Percentiles rank a stretch among this genome's conserved stretches.
Conservation (phyloP, 192 early-diverging fungal species). For the Linnemannia hyalina region DNA sequence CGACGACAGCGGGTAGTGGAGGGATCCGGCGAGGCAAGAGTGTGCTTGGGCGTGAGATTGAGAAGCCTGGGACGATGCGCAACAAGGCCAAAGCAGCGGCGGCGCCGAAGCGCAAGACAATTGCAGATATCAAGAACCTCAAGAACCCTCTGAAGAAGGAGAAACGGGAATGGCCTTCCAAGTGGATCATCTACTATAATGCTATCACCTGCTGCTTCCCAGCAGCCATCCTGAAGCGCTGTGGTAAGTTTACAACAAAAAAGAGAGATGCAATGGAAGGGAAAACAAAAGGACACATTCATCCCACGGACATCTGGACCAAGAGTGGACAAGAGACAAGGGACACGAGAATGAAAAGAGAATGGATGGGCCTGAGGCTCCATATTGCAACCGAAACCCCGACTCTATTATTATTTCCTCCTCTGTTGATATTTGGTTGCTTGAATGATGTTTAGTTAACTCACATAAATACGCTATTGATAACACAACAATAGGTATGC, state of each 20-base stretch:
- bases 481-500: slow-evolving; percentile 63
- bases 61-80: slow-evolving; percentile 54
- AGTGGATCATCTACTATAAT: slow-evolving; percentile 62
- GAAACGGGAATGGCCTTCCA: slow-evolving; percentile 49
- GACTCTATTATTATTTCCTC: not conserved
- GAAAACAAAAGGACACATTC: not conserved
- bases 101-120: slow-evolving; percentile 43
- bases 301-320: not conserved
- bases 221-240: slow-evolving; percentile 32
- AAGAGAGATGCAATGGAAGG: not conserved
- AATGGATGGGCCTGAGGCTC: not conserved
- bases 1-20: slow-evolving; percentile 7
- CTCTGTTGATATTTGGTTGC: not conserved
- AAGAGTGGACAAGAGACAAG: too few species aligned
- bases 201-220: slow-evolving; percentile 61
- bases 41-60: slow-evolving; percentile 48
- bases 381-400: not conserved
- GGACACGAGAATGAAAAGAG: not conserved
- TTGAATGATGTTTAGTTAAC: not conserved
- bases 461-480: not conserved
- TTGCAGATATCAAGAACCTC: slow-evolving; percentile 58
- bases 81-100: slow-evolving; percentile 37
- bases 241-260: slow-evolving; percentile 45
- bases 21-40: slow-evolving; percentile 45
- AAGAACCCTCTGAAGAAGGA: slow-evolving; percentile 59